Percentiles rank a stretch among this genome's conserved stretches.
phyloP scores from a whole-genome alignment of 495 filamentous ascomycete genomes.

The Achaetomiella virescens region DNA sequence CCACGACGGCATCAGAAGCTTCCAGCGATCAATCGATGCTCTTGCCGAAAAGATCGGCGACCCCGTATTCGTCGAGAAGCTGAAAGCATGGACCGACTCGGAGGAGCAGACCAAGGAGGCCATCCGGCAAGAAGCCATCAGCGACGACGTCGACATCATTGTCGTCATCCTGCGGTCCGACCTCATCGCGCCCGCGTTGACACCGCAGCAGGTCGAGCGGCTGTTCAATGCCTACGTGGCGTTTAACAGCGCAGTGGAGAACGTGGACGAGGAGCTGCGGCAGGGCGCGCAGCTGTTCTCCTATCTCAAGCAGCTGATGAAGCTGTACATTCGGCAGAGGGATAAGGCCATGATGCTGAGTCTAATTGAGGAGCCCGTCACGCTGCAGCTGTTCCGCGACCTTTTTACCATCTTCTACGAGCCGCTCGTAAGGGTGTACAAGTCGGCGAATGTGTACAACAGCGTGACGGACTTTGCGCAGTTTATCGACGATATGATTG shows the following conservation, averaged over 20 bases:
- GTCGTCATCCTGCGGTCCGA: conserved; percentile 77
- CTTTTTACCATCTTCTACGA: conserved; percentile 99
- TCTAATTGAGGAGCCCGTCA: conserved; percentile 92
- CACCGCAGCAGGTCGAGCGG: conserved; percentile 65
- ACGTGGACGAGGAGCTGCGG: conserved; percentile 81
- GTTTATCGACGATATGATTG: conserved; percentile 88
- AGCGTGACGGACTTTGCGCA: conserved; percentile 91
- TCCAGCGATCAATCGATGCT: conserved; percentile 79
- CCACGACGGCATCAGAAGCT: conserved; percentile 76
- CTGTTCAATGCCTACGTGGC: conserved; percentile 95
- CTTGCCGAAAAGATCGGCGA: conserved; percentile 71
- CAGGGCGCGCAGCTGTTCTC: conserved; percentile 86
- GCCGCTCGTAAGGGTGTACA: conserved; percentile 91
- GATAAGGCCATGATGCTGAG: conserved; percentile 97
- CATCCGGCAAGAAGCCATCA: conserved; percentile 63
- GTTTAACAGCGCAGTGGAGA: conserved; percentile 90
- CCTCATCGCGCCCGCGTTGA: conserved; percentile 60
- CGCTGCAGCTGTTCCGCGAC: conserved; percentile 87
- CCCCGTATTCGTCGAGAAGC: conserved; percentile 68
- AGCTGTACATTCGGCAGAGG: conserved; percentile 82
- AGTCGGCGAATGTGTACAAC: conserved; percentile 96
- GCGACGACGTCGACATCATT: conserved; percentile 72
- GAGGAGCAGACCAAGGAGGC: conserved; percentile 66
- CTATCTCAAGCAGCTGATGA: conserved; percentile 88
- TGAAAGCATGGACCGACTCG: conserved; percentile 69